phyloP scores from a whole-genome alignment of 1,284 basidiomycete genomes.

The Bondarzewia mesenterica region DNA sequence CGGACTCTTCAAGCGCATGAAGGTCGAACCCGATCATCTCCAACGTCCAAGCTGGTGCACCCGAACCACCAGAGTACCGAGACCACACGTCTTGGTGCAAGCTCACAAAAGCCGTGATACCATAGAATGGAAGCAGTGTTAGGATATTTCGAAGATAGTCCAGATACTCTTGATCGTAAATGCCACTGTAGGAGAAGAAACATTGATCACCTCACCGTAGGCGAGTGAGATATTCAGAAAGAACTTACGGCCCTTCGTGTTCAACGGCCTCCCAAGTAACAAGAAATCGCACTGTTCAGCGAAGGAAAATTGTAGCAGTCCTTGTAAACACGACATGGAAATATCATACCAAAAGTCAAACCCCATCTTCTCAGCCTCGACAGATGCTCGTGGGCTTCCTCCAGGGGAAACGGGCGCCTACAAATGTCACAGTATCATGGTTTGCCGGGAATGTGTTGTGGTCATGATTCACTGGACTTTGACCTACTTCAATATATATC shows the following conservation, averaged over 20 bases:
- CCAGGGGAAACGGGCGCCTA: slow-evolving; percentile 80
- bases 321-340: background rate
- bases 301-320: background rate
- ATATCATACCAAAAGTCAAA: slow-evolving; percentile 66
- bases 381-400: slow-evolving; percentile 80
- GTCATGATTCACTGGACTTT: slow-evolving; percentile 56
- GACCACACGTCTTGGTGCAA: slow-evolving; percentile 96
- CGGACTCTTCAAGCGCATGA: slow-evolving; percentile 65
- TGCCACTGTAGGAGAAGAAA: slow-evolving; percentile 43
- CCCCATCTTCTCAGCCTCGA: slow-evolving; percentile 79
- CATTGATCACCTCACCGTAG: background rate
- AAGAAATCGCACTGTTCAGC: slow-evolving; percentile 65
- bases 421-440: slow-evolving; percentile 63
- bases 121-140: slow-evolving; percentile 71
- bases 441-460: slow-evolving; percentile 57
- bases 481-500: background rate
- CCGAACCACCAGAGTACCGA: slow-evolving; percentile 87
- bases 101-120: slow-evolving; percentile 76
- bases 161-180: slow-evolving; percentile 81
- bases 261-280: slow-evolving; percentile 97
- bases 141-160: slow-evolving; percentile 72
- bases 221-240: background rate
- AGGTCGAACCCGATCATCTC: slow-evolving; percentile 77
- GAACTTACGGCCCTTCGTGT: slow-evolving; percentile 77
- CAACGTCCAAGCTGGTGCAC: slow-evolving; percentile 89